These are phyloP conservation scores for Apiospora koreana DNA, from an alignment of 2,329 filamentous ascomycete genomes.

Conservation along the genomic window DNA sequence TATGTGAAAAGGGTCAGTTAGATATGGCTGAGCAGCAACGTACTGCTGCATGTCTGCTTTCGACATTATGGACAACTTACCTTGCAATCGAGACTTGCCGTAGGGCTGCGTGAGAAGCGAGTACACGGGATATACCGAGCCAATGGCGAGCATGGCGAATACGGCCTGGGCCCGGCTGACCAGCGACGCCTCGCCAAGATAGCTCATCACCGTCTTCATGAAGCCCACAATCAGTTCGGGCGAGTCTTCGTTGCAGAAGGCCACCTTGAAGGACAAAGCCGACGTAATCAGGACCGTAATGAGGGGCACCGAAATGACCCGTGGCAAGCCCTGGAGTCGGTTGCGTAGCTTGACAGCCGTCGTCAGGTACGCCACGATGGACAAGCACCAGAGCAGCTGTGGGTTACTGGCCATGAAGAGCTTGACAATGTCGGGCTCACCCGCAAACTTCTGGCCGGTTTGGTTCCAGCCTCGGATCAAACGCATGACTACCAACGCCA, in stretches of 20 bases:
- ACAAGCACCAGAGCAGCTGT: conserved; percentile 71
- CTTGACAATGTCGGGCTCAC: conserved; percentile 84
- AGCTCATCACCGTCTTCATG: conserved; percentile 39
- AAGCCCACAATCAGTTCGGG: conserved; percentile 71
- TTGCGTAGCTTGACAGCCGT: conserved; percentile 49
- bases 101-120: conserved; percentile 33
- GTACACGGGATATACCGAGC: conserved; percentile 40
- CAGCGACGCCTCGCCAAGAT: conserved; percentile 45
- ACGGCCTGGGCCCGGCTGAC: conserved; percentile 51
- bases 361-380: conserved; percentile 69
- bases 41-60: neutral
- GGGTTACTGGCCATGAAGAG: conserved; percentile 66
- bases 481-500: conserved; percentile 63
- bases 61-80: conserved; percentile 22
- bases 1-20: conserved; percentile 18
- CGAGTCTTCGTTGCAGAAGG: conserved; percentile 84
- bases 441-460: conserved; percentile 93
- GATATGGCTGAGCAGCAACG: neutral
- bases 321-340: conserved; percentile 39
- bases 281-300: conserved; percentile 45
- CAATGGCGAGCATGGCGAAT: conserved; percentile 47
- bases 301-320: conserved; percentile 40
- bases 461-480: conserved; percentile 87
- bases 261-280: conserved; percentile 83
- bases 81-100: conserved; percentile 26